These are phyloP conservation scores for Coccomyxa sp. DNA, from an alignment of 139 green algal species.

Conservation along the genomic window DNA sequence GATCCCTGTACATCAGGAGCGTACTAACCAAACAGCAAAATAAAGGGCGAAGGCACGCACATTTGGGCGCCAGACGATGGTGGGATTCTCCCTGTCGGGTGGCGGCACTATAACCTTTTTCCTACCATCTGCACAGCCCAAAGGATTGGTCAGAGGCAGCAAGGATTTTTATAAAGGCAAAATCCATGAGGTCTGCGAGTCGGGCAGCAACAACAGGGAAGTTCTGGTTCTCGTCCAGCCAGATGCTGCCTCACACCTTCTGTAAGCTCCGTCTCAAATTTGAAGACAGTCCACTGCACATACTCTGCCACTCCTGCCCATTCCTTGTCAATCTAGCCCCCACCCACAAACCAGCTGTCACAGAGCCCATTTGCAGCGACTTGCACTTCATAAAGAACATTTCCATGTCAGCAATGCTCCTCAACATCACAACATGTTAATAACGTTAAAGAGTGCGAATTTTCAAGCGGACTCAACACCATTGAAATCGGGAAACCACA, in stretches of 20 bases:
- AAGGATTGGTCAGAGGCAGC: neutral
- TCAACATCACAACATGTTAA: too few species aligned
- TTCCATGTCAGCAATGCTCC: too few species aligned
- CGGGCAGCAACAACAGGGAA: too few species aligned
- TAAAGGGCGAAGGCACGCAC: neutral
- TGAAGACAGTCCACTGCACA: neutral
- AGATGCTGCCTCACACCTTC: neutral
- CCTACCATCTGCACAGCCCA: neutral
- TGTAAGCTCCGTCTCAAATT: neutral
- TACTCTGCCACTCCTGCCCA: neutral
- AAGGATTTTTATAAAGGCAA: too few species aligned
- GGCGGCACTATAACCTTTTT: neutral
- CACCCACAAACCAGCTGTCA: neutral
- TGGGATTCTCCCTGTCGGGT: neutral
- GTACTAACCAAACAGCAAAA: neutral
- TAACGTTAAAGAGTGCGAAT: too few species aligned
- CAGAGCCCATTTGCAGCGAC: neutral
- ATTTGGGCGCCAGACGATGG: conserved; percentile 2
- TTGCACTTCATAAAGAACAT: too few species aligned
- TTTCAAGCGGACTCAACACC: too few species aligned
- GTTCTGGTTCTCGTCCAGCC: too few species aligned
- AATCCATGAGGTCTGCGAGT: too few species aligned
- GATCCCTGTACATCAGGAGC: neutral
- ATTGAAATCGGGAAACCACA: too few species aligned
- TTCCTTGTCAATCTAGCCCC: neutral